Percentiles rank a stretch among this genome's conserved stretches.
phyloP scores from a whole-genome alignment of 2,329 filamentous ascomycete species.

The Tolypocladium pustulatum region DNA sequence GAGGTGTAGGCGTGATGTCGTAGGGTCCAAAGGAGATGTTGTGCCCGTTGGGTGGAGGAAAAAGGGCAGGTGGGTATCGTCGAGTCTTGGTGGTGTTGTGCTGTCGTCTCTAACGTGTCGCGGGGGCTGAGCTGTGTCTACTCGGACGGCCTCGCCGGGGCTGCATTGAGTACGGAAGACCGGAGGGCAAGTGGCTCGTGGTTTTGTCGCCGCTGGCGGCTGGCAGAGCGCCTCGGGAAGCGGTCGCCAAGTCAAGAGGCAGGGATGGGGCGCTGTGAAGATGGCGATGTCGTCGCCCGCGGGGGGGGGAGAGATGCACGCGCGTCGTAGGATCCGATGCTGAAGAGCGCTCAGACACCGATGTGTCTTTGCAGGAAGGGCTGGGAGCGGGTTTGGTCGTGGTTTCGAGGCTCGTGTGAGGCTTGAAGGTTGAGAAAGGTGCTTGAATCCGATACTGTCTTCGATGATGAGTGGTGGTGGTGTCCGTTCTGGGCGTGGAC shows the following conservation, averaged over 20 bases:
- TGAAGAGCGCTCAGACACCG: not conserved
- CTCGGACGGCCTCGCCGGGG: slow-evolving; percentile 5
- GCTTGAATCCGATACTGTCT: not conserved
- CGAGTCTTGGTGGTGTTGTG: not conserved
- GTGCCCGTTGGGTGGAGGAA: not conserved
- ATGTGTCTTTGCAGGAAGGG: not conserved
- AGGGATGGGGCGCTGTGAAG: not conserved
- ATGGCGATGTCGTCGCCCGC: not conserved
- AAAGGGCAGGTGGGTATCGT: not conserved
- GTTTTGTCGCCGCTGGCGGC: not conserved
- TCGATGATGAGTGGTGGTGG: not conserved
- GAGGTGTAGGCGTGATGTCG: not conserved
- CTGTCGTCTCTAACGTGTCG: slow-evolving; percentile 20
- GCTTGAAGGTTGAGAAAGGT: not conserved
- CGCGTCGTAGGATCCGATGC: not conserved
- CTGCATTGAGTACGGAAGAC: slow-evolving; percentile 8
- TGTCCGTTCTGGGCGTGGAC: not conserved
- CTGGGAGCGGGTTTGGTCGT: not conserved
- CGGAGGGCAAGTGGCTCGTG: not conserved
- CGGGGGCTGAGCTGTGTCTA: slow-evolving; percentile 6
- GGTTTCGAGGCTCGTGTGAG: not conserved
- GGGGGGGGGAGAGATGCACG: not conserved
- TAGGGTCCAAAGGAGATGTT: not conserved
- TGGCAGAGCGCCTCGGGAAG: not conserved
- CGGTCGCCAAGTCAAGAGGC: not conserved